Evolutionary conservation across 2,329 filamentous ascomycete species (phyloP).

Genomic region (Nemania sp.): DNA sequence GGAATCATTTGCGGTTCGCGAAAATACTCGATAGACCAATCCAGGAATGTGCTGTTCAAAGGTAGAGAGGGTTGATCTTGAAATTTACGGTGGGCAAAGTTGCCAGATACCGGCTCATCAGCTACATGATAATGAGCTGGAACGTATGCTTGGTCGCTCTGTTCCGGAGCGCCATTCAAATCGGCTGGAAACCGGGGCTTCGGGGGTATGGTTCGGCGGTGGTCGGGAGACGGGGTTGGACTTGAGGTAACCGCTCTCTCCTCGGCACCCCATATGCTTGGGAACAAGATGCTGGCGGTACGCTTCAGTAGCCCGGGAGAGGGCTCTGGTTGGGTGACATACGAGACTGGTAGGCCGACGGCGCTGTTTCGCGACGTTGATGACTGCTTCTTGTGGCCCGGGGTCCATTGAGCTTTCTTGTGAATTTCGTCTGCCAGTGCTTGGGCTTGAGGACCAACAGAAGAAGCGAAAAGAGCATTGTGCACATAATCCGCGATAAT

Average conservation of each 20-base stretch:
- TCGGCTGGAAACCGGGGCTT: constrained; percentile 47
- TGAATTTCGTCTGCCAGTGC: constrained; percentile 74
- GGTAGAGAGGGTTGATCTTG: constrained; percentile 68
- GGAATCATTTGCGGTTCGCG: constrained; percentile 98
- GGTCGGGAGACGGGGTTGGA: constrained; percentile 39
- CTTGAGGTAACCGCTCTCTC: constrained; percentile 45
- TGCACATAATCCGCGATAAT: constrained; percentile 88
- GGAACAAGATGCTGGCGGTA: constrained; percentile 63
- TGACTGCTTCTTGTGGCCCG: constrained; percentile 47
- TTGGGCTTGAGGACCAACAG: constrained; percentile 71
- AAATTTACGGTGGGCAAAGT: constrained; percentile 66
- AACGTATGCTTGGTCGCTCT: constrained; percentile 68
- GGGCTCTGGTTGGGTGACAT: constrained; percentile 48
- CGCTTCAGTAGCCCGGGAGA: constrained; percentile 64
- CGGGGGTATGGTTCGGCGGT: constrained; percentile 44
- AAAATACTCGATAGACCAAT: constrained; percentile 98
- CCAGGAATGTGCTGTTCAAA: constrained; percentile 79
- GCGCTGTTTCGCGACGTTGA: constrained; percentile 50
- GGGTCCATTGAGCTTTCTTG: constrained; percentile 52
- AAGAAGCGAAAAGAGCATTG: constrained; percentile 74
- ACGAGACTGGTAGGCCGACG: constrained; percentile 42
- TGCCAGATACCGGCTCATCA: constrained; percentile 76
- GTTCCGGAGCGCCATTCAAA: constrained; percentile 66
- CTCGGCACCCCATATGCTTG: constrained; percentile 55
- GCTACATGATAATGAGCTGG: constrained; percentile 75